A percentile compares a stretch with the other conserved stretches of the same genome.
phyloP scores from a whole-genome alignment of 345 rosid species.

The Salix suchowensis region DNA sequence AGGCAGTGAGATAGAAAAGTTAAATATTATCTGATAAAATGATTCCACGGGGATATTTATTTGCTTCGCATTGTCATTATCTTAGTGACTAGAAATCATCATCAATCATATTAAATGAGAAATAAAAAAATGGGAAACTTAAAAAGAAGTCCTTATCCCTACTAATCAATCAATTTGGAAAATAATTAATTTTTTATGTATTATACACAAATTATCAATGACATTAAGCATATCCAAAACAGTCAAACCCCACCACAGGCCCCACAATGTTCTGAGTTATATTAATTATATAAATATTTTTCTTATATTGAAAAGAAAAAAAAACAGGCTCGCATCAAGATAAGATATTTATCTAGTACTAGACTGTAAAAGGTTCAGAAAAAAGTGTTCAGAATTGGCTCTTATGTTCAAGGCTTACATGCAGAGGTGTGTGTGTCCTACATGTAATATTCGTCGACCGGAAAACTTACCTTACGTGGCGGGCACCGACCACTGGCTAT shows the following conservation, averaged over 20 bases:
- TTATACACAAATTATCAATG: neutral
- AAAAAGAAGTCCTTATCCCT: neutral
- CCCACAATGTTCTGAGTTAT: neutral
- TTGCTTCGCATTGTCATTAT: neutral
- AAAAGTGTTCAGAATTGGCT: neutral
- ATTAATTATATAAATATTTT: no score
- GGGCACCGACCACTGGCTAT: neutral
- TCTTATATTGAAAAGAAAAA: no score
- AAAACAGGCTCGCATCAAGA: no score
- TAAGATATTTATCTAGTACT: no score
- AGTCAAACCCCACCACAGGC: constrained; percentile 2
- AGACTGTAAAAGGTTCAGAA: neutral
- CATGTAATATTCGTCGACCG: neutral
- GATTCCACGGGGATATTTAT: constrained; percentile 7
- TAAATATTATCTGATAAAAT: neutral
- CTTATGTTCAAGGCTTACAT: neutral
- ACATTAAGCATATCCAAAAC: neutral
- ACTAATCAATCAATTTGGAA: neutral
- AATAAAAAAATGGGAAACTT: neutral
- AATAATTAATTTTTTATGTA: neutral
- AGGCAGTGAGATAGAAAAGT: neutral
- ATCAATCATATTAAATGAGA: neutral
- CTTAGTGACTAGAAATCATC: neutral
- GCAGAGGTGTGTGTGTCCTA: neutral
- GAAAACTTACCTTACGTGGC: neutral